Percentiles rank a stretch among this genome's conserved stretches.
These are phyloP conservation scores for Linaria vulgaris DNA, from an alignment of 257 asterid genomes.

Conservation along the genomic window DNA sequence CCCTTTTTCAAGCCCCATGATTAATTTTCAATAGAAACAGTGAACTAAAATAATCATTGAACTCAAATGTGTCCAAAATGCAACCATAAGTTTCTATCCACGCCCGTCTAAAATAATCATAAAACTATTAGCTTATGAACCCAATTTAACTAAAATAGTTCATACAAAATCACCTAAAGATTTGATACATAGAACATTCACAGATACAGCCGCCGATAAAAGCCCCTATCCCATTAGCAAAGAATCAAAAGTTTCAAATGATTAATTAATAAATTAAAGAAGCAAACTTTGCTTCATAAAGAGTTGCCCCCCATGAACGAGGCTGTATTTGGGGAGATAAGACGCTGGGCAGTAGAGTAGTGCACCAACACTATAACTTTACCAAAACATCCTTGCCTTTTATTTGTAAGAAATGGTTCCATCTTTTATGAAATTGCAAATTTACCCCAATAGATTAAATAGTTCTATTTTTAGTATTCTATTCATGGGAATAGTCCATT, in stretches of 20 bases:
- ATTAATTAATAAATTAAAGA: conserved; percentile 26
- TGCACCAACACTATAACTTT: too few species aligned
- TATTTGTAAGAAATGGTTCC: too few species aligned
- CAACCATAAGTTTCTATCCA: conserved; percentile 6
- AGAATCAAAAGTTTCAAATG: conserved; percentile 31
- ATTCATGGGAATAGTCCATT: too few species aligned
- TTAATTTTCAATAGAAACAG: conserved; percentile 19
- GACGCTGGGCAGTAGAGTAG: too few species aligned
- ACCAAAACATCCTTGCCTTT: too few species aligned
- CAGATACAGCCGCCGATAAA: conserved; percentile 9
- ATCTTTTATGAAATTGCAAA: too few species aligned
- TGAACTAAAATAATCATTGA: conserved; percentile 6
- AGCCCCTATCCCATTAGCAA: conserved; percentile 22
- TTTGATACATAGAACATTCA: conserved; percentile 35
- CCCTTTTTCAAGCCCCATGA: conserved; percentile 20
- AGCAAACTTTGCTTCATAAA: conserved; percentile 23
- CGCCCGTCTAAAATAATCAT: not conserved
- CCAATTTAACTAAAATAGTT: not conserved
- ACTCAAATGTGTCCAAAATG: conserved; percentile 11
- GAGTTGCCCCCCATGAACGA: conserved; percentile 67
- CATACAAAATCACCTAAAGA: conserved; percentile 29
- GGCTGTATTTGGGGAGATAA: too few species aligned
- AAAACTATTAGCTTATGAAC: not conserved
- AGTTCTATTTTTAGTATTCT: too few species aligned
- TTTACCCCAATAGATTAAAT: too few species aligned